Percentiles rank a stretch among this genome's conserved stretches.
These are phyloP conservation scores for Ormosia semicastrata DNA, from an alignment of 306 rosid genomes.

Conservation along the genomic window DNA sequence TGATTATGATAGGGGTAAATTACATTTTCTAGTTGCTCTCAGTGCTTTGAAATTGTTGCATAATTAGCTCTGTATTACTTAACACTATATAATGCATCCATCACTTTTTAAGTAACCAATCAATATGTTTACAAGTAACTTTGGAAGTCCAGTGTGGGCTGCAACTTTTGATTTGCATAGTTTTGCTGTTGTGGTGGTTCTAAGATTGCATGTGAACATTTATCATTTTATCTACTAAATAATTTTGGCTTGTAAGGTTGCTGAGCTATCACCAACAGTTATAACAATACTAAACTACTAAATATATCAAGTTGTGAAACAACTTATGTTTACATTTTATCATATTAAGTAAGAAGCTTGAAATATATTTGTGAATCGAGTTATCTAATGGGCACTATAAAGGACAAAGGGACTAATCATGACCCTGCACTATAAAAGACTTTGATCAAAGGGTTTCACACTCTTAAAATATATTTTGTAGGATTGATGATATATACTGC, in stretches of 20 bases:
- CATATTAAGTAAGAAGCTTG: conserved; percentile 3
- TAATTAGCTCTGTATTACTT: not conserved
- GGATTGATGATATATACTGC: conserved; percentile 82
- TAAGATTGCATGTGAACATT: not conserved
- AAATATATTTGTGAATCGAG: not conserved
- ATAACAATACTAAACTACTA: not conserved
- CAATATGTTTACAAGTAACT: not conserved
- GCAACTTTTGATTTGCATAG: conserved; percentile 3
- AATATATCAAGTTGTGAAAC: not conserved
- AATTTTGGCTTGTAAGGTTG: not conserved
- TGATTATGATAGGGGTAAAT: not conserved
- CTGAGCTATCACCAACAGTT: not conserved
- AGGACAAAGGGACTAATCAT: not conserved
- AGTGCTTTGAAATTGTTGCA: not conserved
- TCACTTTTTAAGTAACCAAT: not conserved
- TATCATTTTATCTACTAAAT: not conserved
- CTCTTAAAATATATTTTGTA: conserved; percentile 59
- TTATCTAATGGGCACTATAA: not conserved
- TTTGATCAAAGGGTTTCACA: not conserved
- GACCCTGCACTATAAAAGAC: conserved; percentile 11
- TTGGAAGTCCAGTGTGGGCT: not conserved
- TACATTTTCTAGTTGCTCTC: not conserved
- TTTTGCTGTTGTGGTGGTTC: not conserved
- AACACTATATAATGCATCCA: not conserved
- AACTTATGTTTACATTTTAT: not conserved